Evolutionary conservation across 345 rosid species (phyloP).

Genomic region (Aquilaria malaccensis): DNA sequence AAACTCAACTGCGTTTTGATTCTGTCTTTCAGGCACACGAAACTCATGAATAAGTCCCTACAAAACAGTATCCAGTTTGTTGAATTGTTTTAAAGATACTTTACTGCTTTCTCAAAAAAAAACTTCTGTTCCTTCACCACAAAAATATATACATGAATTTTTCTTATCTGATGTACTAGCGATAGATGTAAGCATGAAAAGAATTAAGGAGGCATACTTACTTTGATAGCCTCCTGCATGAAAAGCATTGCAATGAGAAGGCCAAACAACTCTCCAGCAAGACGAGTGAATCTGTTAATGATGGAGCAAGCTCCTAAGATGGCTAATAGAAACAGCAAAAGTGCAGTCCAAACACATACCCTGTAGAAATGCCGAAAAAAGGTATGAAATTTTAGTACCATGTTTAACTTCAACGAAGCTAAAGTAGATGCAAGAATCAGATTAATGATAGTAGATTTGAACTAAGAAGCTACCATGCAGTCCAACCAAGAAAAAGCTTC

Average conservation of each 20-base stretch:
- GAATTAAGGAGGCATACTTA: conserved; percentile 21
- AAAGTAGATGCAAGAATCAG: conserved; percentile 7
- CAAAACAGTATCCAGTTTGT: conserved; percentile 2
- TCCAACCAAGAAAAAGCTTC: conserved; percentile 84
- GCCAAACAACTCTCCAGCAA: conserved; percentile 94
- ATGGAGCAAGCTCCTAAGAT: conserved; percentile 86
- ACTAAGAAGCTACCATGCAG: conserved; percentile 58
- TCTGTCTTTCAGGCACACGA: conserved; percentile 68
- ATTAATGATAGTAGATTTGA: conserved; percentile 3
- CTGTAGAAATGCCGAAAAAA: conserved; percentile 22
- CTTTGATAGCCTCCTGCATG: conserved; percentile 91
- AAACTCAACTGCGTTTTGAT: conserved; percentile 47
- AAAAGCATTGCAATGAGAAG: conserved; percentile 91
- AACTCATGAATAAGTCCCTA: conserved; percentile 91
- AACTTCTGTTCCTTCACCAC: neutral
- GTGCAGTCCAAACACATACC: conserved; percentile 95
- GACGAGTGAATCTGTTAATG: conserved; percentile 86
- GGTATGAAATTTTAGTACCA: neutral
- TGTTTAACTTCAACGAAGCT: conserved; percentile 1
- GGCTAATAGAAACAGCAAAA: conserved; percentile 79
- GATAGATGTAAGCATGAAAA: neutral
- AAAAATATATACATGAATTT: neutral
- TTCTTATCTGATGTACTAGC: neutral
- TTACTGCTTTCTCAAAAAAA: conserved; percentile 1
- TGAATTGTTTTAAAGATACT: conserved; percentile 2